Conservation (phyloP, 2,329 filamentous ascomycete genomes). For the Sporothrix curviconia region DNA sequence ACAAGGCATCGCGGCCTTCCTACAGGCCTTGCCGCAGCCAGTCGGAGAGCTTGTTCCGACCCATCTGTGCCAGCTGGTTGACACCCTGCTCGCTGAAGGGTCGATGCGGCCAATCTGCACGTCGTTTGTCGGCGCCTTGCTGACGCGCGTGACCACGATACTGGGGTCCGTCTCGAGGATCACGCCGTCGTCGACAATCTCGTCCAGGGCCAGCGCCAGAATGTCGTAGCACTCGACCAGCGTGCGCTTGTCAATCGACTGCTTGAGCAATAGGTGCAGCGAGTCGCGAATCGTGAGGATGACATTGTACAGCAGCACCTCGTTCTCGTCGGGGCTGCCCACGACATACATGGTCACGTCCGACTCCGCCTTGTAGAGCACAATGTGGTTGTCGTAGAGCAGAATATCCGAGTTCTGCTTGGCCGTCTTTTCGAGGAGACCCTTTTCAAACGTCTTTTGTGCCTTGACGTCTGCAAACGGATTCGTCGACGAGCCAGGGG, state of each 20-base stretch:
- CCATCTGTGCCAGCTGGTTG: constrained; percentile 88
- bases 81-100: constrained; percentile 85
- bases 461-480: constrained; percentile 86
- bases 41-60: constrained; percentile 85
- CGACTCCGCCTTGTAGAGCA: constrained; percentile 96
- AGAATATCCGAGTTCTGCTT: constrained; percentile 96
- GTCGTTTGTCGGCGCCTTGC: constrained; percentile 84
- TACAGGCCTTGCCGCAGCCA: constrained; percentile 79
- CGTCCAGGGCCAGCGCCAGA: constrained; percentile 86
- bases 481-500: constrained; percentile 17
- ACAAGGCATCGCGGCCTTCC: constrained; percentile 21
- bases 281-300: constrained; percentile 86
- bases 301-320: constrained; percentile 92
- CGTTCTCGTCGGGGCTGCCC: constrained; percentile 87
- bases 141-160: constrained; percentile 86
- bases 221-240: constrained; percentile 99
- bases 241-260: constrained; percentile 94
- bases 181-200: constrained; percentile 91
- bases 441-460: constrained; percentile 96
- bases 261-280: constrained; percentile 89
- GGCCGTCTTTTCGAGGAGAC: constrained; percentile 84
- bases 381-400: constrained; percentile 91
- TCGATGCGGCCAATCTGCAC: constrained; percentile 90
- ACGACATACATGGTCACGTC: constrained; percentile 94
- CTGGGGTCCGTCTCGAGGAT: constrained; percentile 96